Base-by-base conservation (phyloP, 1,284 basidiomycete species). In the Cryptococcus sp. region DNA sequence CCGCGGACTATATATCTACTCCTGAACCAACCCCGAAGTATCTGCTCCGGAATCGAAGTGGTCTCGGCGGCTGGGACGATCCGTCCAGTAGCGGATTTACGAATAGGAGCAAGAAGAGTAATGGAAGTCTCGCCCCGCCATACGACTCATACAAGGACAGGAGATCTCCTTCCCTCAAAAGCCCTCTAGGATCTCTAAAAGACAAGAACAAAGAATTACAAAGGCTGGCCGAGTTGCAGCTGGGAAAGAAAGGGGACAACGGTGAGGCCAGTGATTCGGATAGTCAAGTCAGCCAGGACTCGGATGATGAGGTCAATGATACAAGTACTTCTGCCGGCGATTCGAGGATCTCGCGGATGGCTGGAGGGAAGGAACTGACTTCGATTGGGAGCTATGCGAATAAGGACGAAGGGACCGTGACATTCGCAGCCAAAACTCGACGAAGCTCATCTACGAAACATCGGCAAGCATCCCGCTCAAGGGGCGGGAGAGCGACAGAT, bases 1-100 rank as follows among this genome's bases (percentile, higher is more conserved):
- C 71, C 1, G 70, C 68, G 5, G 36, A 39, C 36, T 39, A 39
- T 19, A 39, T 39, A 16, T 16, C 16, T 16, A 39, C 36, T 7
- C 36, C 36, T 16, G 18, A 39, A 5, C 16, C 14, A 14, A 16
- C 36, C 4, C 16, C 18, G 16, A 39, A 39, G 36, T 16, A 16
- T 14, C 18, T 39, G 14, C 36, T n/a, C 4, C 36, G 36, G 36
- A 39, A 39, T 14, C 36, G 36, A 39, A 39, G 36, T 19, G 36
- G 36, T 5, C 16, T 39, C 7, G 36, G 36, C 14, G 36, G 36
- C 16, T 39, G 36, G 36, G 36, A 39, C 14, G 36, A 39, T 19
- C 36, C 36, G 4, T 39, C 36, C 5, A 4, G 7, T 4, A 39
- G 36, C 14, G 36, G 36, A n/a, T 39, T 39, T 16, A 39, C 36